Evolutionary conservation across 495 filamentous ascomycete genomes (phyloP), one percentile per base, ranked within the genome.

Genomic region (Darksidea phi): DNA sequence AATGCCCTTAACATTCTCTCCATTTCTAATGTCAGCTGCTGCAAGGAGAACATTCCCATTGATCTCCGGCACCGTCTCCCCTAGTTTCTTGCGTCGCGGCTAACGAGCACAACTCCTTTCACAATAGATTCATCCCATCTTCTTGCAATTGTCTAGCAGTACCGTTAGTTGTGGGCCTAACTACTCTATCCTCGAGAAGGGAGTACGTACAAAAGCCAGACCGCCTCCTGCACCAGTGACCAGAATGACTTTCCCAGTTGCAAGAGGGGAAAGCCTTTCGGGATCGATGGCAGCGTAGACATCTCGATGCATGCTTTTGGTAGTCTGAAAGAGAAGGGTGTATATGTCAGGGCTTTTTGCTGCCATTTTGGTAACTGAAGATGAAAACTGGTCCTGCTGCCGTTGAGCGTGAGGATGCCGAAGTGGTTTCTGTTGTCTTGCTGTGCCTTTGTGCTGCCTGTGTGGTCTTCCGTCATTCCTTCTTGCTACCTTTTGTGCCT

Each of bases 141-240:
- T 25, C 70, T 66, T 8, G 76, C 75, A 41, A 80, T 70, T 26
- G 71, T 75, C 73, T 76, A 32, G 28, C 6, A 28, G 17, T 23
- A 32, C 34, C 18, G 13, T 62, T 42, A 46, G 55, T 49, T 36
- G n/a, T n/a, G 28, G 28, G 28, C 3, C 28, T 10, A 32, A 18
- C 41, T 20, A 28, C 13, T 45, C 15, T 21, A 54, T 12, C 32
- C 26, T 23, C 32, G 5, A 12, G 55, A 47, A 43, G 37, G 43
- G 17, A 55, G 21, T 32, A 48, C 34, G 21, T 55, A 43, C 61
- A 54, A 54, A 46, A 41, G 78, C 79, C 45, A 80, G 71, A 32
- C 79, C 79, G 7, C 75, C 71, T 24, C 74, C 71, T 1, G 78
- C 74, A 1, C 80, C 80, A 10, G 78, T 79, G 37, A 82, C 69